A percentile compares a stretch with the other conserved stretches of the same genome.
Conservation (phyloP, 768 basidiomycete genomes). For the Lyophyllum semitale region DNA sequence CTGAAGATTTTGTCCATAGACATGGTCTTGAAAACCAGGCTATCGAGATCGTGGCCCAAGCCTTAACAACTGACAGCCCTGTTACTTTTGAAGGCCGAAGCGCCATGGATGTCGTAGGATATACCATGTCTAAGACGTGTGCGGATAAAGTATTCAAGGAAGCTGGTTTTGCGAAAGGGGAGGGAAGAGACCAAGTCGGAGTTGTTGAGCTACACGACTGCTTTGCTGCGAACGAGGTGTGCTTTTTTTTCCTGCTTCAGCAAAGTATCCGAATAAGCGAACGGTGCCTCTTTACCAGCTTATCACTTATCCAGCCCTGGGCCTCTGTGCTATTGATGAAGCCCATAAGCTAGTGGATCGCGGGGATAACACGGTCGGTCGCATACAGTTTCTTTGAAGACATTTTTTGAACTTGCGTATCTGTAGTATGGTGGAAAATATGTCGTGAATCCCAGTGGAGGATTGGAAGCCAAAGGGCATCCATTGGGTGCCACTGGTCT, state of each 20-base stretch:
- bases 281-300: constrained; percentile 44
- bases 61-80: constrained; percentile 66
- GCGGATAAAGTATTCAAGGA: constrained; percentile 71
- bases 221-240: constrained; percentile 79
- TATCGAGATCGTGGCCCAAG: constrained; percentile 75
- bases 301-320: constrained; percentile 79
- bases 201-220: constrained; percentile 88
- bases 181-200: constrained; percentile 74
- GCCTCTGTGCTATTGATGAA: constrained; percentile 64
- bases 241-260: background rate
- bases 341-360: constrained; percentile 75
- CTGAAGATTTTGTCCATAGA: constrained; percentile 73
- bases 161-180: constrained; percentile 66
- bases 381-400: background rate
- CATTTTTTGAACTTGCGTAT: background rate
- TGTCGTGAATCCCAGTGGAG: constrained; percentile 83
- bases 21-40: constrained; percentile 83
- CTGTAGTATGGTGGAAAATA: constrained; percentile 80
- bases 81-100: constrained; percentile 65
- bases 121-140: constrained; percentile 68
- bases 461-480: constrained; percentile 88
- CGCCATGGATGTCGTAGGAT: constrained; percentile 84
- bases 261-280: background rate
- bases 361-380: constrained; percentile 77
- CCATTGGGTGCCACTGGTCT: constrained; percentile 83